These are phyloP conservation scores for Solanum sejunctum DNA, from an alignment of 257 asterid genomes.

Conservation along the genomic window DNA sequence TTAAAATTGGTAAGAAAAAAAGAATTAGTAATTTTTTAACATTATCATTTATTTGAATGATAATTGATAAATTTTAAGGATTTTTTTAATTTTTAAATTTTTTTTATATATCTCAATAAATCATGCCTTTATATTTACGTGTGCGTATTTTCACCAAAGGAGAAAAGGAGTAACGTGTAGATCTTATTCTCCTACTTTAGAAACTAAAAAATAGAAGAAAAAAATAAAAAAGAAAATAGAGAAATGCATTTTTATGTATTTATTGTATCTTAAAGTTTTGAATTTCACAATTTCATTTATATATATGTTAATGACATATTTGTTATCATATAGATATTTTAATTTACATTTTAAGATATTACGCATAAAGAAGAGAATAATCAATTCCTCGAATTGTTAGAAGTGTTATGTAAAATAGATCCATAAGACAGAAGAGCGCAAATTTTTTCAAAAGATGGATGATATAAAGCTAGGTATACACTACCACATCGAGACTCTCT, in stretches of 20 bases:
- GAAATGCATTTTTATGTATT: background rate
- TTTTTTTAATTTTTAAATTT: too few relatives aligned
- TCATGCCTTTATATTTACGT: background rate
- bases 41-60: too few relatives aligned
- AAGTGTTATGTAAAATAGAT: background rate
- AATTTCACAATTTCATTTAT: too few relatives aligned
- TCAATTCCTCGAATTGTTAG: rapidly evolving
- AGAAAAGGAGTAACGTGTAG: background rate
- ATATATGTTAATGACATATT: background rate
- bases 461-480: too few relatives aligned
- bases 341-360: background rate
- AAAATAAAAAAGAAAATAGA: background rate
- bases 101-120: too few relatives aligned
- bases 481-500: too few relatives aligned
- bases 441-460: too few relatives aligned
- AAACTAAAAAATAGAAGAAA: background rate
- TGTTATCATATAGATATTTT: background rate
- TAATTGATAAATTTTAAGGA: too few relatives aligned
- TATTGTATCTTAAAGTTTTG: background rate
- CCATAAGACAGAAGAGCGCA: too few relatives aligned
- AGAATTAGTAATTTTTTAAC: too few relatives aligned
- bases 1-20: background rate
- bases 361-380: too few relatives aligned
- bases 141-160: background rate
- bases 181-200: background rate